These are phyloP conservation scores for Exophiala oligosperma DNA, from an alignment of 2,329 filamentous ascomycete genomes.

Conservation along the genomic window DNA sequence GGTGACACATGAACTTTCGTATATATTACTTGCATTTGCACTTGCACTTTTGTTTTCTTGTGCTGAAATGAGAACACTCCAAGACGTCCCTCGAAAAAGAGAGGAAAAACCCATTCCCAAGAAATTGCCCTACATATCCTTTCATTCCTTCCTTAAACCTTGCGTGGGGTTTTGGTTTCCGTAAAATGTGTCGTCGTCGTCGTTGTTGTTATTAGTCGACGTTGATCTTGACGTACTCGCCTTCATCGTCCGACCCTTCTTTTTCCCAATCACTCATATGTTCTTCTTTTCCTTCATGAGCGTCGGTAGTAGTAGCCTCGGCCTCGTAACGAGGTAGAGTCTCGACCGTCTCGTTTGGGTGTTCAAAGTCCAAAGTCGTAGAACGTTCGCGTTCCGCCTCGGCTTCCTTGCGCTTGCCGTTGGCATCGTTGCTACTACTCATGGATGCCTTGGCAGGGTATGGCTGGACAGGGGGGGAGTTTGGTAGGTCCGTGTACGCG, in stretches of 20 bases:
- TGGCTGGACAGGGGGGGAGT: not conserved
- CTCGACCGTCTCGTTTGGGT: slow-evolving; percentile 21
- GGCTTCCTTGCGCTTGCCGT: slow-evolving; percentile 29
- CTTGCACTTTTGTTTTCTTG: no score
- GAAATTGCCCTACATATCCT: no score
- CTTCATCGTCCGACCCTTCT: slow-evolving; percentile 29
- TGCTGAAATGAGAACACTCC: no score
- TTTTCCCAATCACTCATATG: slow-evolving; percentile 28
- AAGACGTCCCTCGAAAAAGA: no score
- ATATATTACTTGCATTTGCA: no score
- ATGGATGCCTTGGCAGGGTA: slow-evolving; percentile 6
- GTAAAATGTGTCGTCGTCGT: no score
- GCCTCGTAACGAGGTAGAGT: slow-evolving; percentile 26
- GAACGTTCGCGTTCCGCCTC: slow-evolving; percentile 27
- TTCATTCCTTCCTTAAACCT: no score
- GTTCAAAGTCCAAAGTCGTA: slow-evolving; percentile 32
- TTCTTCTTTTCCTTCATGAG: slow-evolving; percentile 19
- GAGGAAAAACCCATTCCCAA: no score
- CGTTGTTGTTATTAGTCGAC: slow-evolving; percentile 44
- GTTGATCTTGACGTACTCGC: slow-evolving; percentile 60
- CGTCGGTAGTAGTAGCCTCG: slow-evolving; percentile 30
- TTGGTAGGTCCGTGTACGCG: not conserved
- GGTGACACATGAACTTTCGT: no score
- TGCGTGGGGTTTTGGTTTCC: no score
- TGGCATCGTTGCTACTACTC: slow-evolving; percentile 5